Percentiles rank a stretch among this genome's conserved stretches.
Evolutionary conservation across 176 grass and related monocot species (phyloP).

Genomic region (Thinopyrum elongatum): DNA sequence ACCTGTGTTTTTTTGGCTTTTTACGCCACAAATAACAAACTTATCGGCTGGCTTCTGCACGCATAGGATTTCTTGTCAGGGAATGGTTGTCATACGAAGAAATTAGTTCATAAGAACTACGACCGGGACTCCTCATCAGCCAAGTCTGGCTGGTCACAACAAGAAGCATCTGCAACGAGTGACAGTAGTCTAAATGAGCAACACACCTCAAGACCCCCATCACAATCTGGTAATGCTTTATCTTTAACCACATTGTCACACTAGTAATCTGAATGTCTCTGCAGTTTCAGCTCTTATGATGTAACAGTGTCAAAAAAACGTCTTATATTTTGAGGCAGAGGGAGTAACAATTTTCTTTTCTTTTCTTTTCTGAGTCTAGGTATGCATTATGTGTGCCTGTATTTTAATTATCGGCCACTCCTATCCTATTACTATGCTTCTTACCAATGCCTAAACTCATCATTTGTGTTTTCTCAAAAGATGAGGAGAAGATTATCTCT

Average conservation of each 20-base stretch:
- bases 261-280: neutral
- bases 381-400: neutral
- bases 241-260: slow-evolving; percentile 4
- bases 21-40: slow-evolving; percentile 23
- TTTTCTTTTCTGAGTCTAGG: neutral
- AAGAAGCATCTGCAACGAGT: slow-evolving; percentile 69
- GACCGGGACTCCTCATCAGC: slow-evolving; percentile 48
- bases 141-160: slow-evolving; percentile 51
- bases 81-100: slow-evolving; percentile 40
- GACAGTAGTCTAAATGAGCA: slow-evolving; percentile 59
- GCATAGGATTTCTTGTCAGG: slow-evolving; percentile 42
- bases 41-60: slow-evolving; percentile 26
- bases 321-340: no score
- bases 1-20: slow-evolving; percentile 24
- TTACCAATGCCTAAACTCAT: neutral
- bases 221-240: slow-evolving; percentile 63
- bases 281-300: slow-evolving; percentile 10
- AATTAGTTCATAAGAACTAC: slow-evolving; percentile 43
- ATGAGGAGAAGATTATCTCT: neutral
- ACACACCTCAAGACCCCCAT: slow-evolving; percentile 38
- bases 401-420: neutral
- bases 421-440: slow-evolving; percentile 1
- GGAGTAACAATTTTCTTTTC: neutral
- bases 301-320: no score
- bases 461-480: slow-evolving; percentile 16